Evolutionary conservation across 2,329 filamentous ascomycete species (phyloP), one percentile per base, ranked within the genome.

Genomic region (Ophiostoma piceae): DNA sequence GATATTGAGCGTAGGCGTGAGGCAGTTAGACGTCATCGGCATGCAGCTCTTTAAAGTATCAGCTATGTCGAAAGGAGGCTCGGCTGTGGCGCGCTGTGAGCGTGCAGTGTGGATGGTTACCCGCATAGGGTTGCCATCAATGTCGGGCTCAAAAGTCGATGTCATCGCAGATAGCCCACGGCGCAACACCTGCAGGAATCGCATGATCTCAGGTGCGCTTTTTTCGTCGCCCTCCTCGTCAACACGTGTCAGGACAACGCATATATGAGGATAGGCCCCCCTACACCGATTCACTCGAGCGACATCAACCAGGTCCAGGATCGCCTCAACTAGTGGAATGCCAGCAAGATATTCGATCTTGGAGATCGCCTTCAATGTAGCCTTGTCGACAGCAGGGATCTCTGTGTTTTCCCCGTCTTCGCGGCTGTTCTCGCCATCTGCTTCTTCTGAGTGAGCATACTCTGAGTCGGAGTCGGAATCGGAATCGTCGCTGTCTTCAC

Each of bases 1-100:
- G 69, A 90, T 83, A 74, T 90, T 88, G 37, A 89, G 76, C 0
- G 78, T 81, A 0, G 73, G 62, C 1, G 76, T 77, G 19, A 79
- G 67, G 1, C 70, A 68, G 35, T 72, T 69, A 41, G 75, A 73
- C 9, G 75, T 70, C 3, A 73, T 72, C 1, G 73, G 74, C 19
- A 77, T 72, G 1, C 76, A 71, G 1, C 65, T 70, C 19, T 70
- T 70, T 0, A 76, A 72, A 1, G 77, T 76, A 0, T 66, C 67
- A 1, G 75, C 72, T 0, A 76, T 68, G 8, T 65, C 70, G 0
- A 74, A 66, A 2, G 75, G 74, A 2, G 75, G 64, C 1, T 71
- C 7, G 2, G 70, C 70, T 11, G 68, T 68, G 5, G 75, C 65
- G 64, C 77, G 76, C 2, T 72, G 26, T 14, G 75, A 74, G 66